Evolutionary conservation across 805 yeast species (phyloP).

Genomic region (Barnettozyma californica): DNA sequence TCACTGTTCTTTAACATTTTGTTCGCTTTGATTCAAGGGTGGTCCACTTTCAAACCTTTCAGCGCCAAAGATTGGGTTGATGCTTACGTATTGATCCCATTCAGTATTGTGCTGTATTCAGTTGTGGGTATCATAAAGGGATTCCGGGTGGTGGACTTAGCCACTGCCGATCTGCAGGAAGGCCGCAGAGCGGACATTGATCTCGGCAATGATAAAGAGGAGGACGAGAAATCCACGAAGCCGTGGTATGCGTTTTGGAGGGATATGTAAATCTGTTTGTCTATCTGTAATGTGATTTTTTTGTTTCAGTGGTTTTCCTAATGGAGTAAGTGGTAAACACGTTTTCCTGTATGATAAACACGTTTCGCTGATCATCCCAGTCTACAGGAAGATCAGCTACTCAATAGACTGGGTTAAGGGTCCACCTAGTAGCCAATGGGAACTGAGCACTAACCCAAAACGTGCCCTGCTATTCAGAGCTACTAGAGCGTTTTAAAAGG

Average conservation of each 20-base stretch:
- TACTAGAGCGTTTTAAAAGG: too few relatives aligned
- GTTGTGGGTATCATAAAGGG: conserved; percentile 32
- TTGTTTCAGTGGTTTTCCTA: background rate
- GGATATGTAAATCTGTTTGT: conserved; percentile 1
- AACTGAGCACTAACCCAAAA: too few relatives aligned
- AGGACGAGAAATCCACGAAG: background rate
- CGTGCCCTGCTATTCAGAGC: background rate
- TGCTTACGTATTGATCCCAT: conserved; percentile 58
- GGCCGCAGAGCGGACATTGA: conserved; percentile 42
- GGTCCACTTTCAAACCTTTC: conserved; percentile 46
- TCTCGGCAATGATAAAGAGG: conserved; percentile 2
- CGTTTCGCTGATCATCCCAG: background rate
- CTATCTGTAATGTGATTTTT: background rate
- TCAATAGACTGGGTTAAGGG: background rate
- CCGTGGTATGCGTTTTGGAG: conserved; percentile 15
- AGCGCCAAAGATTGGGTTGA: conserved; percentile 48
- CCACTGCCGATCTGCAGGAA: conserved; percentile 43
- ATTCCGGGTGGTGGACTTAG: conserved; percentile 37
- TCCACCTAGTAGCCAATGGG: background rate
- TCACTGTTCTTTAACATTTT: conserved; percentile 36
- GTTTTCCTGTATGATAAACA: background rate
- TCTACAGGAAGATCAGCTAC: background rate
- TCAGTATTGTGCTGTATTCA: conserved; percentile 42
- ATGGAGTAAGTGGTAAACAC: background rate
- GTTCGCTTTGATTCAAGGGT: conserved; percentile 43